Evolutionary conservation across 1,139 yeast genomes (phyloP), one percentile per base, ranked within the genome.

Genomic region (Candida sp.): DNA sequence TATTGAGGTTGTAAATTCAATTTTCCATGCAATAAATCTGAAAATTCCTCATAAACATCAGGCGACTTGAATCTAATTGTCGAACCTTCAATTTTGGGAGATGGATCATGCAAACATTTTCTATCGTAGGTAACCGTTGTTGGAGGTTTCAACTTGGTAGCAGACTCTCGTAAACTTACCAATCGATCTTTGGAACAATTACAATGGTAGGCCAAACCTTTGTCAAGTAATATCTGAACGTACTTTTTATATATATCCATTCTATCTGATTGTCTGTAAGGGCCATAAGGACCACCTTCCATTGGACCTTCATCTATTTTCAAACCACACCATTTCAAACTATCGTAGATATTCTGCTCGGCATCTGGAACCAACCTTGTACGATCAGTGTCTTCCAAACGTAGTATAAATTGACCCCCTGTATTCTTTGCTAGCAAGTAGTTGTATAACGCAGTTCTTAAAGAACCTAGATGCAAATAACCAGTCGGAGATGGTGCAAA

Each of bases 401-500:
- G 74, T 21, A 93, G 63, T 4, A 95, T 52, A 55, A 93, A 95
- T 52, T 80, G 78, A 0, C 99, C 99, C 0, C 81, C 80, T 0
- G 97, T 88, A 45, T 79, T 77, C 52, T 73, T 81, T 0, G 99
- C 98, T 22, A 88, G 67, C 27, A 93, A 63, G 56, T 84, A 93
- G 61, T 93, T 95, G 66, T 89, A 95, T 25, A 93, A 63, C 0
- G 99, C 98, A 0, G 99, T 93, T 58, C 99, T 69, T 40, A 95
- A 63, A 0, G 98, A 90, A 0, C 99, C 99, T 45, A 95, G 63
- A 60, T 93, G 99, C 33, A 95, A 72, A 49, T 79, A 79, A 0
- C 99, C 99, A 0, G 99, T 93, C 1, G 99, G 99, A 2, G 98
- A 91, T 1, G 99, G 99, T 0, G 99, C 99, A 66, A 93, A 93